Percentiles rank a stretch among this genome's conserved stretches.
Conservation (phyloP, 2,329 filamentous ascomycete genomes). For the Colletotrichum sp. region DNA sequence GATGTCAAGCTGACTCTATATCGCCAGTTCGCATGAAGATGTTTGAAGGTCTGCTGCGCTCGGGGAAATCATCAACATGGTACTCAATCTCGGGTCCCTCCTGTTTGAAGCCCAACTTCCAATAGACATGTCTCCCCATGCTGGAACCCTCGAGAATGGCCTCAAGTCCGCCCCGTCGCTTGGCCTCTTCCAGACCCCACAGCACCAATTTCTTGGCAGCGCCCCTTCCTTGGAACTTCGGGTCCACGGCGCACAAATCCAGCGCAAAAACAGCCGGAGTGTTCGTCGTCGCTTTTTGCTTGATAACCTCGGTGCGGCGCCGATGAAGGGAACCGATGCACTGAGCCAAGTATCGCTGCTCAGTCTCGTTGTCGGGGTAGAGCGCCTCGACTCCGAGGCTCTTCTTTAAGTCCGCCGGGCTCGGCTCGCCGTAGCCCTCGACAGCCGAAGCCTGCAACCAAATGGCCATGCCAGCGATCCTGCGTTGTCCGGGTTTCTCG, state of each 20-base stretch:
- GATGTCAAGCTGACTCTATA: background rate
- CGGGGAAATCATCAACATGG: conserved; percentile 46
- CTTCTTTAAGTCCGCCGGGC: conserved; percentile 34
- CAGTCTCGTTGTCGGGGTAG: conserved; percentile 46
- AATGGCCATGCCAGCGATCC: conserved; percentile 57
- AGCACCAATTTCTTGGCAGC: conserved; percentile 48
- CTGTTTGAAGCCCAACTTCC: conserved; percentile 48
- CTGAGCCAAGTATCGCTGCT: conserved; percentile 52
- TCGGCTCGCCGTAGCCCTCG: conserved; percentile 49
- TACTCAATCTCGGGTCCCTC: conserved; percentile 47
- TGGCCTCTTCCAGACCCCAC: conserved; percentile 51
- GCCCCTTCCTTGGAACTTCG: conserved; percentile 55
- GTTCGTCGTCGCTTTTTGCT: conserved; percentile 43
- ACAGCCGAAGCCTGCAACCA: conserved; percentile 59
- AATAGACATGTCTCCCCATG: conserved; percentile 53
- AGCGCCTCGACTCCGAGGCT: conserved; percentile 36
- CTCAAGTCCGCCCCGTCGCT: conserved; percentile 44
- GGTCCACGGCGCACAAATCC: conserved; percentile 57
- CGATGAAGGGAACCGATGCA: conserved; percentile 46
- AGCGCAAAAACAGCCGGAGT: conserved; percentile 54
- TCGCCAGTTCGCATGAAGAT: conserved; percentile 49
- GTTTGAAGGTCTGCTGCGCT: conserved; percentile 43
- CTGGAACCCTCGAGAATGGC: conserved; percentile 49
- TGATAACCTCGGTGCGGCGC: conserved; percentile 45
- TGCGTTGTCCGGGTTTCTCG: conserved; percentile 22